These are phyloP conservation scores for Neurospora cerealis DNA, from an alignment of 495 filamentous ascomycete species.

Conservation along the genomic window DNA sequence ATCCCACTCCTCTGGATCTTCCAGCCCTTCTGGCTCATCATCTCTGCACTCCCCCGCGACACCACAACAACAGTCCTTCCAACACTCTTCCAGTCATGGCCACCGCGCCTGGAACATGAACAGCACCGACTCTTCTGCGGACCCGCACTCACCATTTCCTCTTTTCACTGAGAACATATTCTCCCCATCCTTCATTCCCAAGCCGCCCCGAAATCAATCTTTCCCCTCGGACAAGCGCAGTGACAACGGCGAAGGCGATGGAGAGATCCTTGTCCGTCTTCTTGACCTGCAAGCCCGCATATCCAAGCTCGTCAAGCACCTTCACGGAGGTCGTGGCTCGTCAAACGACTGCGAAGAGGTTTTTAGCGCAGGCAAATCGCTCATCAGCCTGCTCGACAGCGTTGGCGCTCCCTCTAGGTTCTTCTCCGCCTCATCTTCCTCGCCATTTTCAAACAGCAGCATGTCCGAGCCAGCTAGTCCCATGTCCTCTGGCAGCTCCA, in stretches of 20 bases:
- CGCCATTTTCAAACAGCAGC: not conserved
- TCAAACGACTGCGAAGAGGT: not conserved
- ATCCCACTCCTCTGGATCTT: not conserved
- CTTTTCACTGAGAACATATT: not conserved
- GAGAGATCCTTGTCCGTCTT: not conserved
- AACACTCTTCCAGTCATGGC: not conserved
- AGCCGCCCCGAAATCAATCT: not conserved
- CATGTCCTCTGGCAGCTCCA: not conserved
- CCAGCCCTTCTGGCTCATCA: not conserved
- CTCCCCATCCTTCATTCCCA: not conserved
- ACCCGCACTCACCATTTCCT: not conserved
- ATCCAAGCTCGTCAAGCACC: not conserved
- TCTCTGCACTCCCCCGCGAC: not conserved
- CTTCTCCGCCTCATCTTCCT: not conserved
- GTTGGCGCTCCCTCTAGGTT: not conserved
- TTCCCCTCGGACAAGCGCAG: not conserved
- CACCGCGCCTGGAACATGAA: not conserved
- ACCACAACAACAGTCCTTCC: not conserved
- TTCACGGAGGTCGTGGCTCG: not conserved
- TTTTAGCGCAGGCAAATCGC: not conserved
- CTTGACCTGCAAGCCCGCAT: not conserved
- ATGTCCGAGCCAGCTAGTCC: not conserved
- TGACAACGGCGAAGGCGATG: not conserved
- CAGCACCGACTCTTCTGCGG: not conserved
- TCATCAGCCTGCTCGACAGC: not conserved